phyloP scores from a whole-genome alignment of 148 eudicot genomes.

The Spergularia marina region DNA sequence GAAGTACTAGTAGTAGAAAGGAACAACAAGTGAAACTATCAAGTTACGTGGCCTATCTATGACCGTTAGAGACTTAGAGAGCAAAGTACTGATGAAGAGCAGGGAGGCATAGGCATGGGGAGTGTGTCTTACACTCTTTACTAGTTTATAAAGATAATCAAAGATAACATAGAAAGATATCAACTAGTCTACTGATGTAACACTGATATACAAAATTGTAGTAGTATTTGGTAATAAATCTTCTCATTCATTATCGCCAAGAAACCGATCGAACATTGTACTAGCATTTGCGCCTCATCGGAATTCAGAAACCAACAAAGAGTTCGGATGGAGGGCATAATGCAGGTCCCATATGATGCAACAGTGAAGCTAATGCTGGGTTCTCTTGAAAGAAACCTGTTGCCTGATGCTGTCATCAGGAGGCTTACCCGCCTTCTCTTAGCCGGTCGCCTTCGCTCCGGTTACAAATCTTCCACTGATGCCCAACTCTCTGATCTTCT shows the following conservation, averaged over 20 bases:
- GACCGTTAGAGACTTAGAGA: background rate
- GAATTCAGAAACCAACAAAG: background rate
- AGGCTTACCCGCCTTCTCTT: slow-evolving; percentile 69
- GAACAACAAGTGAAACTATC: too few species aligned
- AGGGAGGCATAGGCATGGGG: background rate
- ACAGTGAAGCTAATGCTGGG: slow-evolving; percentile 56
- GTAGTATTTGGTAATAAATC: too few species aligned
- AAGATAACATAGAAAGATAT: background rate
- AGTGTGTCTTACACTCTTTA: background rate
- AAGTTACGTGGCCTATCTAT: slow-evolving; percentile 15
- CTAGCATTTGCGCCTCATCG: too few species aligned
- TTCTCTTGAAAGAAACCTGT: slow-evolving; percentile 62
- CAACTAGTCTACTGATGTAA: too few species aligned
- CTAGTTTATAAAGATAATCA: background rate
- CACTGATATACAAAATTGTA: too few species aligned
- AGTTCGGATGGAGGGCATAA: slow-evolving; percentile 42
- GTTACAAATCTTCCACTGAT: slow-evolving; percentile 50
- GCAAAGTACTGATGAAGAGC: background rate
- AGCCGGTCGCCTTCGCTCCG: slow-evolving; percentile 64
- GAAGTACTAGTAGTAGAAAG: too few species aligned
- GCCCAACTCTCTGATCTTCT: slow-evolving; percentile 68
- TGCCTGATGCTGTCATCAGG: slow-evolving; percentile 71
- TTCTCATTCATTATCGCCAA: too few species aligned
- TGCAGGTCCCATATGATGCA: slow-evolving; percentile 56
- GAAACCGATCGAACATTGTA: too few species aligned